Evolutionary conservation across 1,284 basidiomycete species (phyloP).

Genomic region (Ustilago loliicola): DNA sequence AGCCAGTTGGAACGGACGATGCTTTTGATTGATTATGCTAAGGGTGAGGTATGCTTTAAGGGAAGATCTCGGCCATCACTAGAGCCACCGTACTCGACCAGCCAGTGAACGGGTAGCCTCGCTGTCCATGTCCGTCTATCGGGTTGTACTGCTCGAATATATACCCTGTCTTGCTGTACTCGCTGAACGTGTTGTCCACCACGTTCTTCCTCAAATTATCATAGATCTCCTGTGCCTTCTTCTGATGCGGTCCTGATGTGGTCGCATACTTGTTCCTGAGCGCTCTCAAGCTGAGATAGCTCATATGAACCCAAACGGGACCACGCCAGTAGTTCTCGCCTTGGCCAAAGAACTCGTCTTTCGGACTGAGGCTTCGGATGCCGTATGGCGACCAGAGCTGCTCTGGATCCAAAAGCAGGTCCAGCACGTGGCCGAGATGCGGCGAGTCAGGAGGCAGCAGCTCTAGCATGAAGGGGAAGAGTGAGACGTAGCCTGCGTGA

Average conservation of each 20-base stretch:
- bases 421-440: slow-evolving; percentile 82
- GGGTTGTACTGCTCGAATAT: slow-evolving; percentile 97
- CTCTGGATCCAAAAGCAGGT: slow-evolving; percentile 81
- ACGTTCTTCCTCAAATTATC: slow-evolving; percentile 82
- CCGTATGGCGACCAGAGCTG: slow-evolving; percentile 92
- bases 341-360: slow-evolving; percentile 86
- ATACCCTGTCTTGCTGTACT: slow-evolving; percentile 90
- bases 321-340: slow-evolving; percentile 98
- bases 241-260: slow-evolving; percentile 83
- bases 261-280: slow-evolving; percentile 84
- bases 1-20: not conserved
- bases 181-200: slow-evolving; percentile 88
- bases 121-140: slow-evolving; percentile 81
- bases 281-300: slow-evolving; percentile 85
- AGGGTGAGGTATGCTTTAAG: slow-evolving; percentile 11
- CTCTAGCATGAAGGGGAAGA: slow-evolving; percentile 87
- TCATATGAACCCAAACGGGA: slow-evolving; percentile 96
- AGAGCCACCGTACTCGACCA: slow-evolving; percentile 67
- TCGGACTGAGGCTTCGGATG: slow-evolving; percentile 84
- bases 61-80: slow-evolving; percentile 68
- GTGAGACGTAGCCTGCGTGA: slow-evolving; percentile 89
- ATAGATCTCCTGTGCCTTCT: slow-evolving; percentile 82
- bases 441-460: slow-evolving; percentile 79
- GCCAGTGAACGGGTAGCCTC: slow-evolving; percentile 75
- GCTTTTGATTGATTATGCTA: slow-evolving; percentile 4